phyloP scores from a whole-genome alignment of 2,329 filamentous ascomycete species.

The Fusarium sp. region DNA sequence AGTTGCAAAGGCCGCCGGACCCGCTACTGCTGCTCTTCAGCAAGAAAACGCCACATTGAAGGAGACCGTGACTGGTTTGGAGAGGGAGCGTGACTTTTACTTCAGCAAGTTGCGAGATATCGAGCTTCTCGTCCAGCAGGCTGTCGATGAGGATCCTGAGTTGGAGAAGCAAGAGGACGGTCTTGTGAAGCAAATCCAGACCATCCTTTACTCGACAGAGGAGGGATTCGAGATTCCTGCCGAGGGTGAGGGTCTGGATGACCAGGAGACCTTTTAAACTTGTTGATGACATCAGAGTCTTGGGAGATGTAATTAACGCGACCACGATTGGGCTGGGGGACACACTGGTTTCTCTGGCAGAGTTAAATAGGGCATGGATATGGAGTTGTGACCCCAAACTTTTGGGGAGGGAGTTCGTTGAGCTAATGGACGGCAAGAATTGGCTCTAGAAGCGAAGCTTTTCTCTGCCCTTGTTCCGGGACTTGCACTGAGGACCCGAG shows the following conservation, averaged over 20 bases:
- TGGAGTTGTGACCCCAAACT: conserved; percentile 44
- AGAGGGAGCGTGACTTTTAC: conserved; percentile 98
- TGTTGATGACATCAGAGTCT: conserved; percentile 16
- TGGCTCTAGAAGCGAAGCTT: conserved; percentile 43
- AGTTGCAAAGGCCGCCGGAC: conserved; percentile 60
- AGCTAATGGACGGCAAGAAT: conserved; percentile 27
- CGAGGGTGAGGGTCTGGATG: conserved; percentile 76
- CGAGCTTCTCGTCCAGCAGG: conserved; percentile 91
- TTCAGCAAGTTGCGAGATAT: conserved; percentile 99
- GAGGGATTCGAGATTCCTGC: conserved; percentile 90
- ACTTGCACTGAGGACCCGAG: conserved; percentile 18
- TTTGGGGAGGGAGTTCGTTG: conserved; percentile 32
- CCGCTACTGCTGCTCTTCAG: conserved; percentile 77
- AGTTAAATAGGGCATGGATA: conserved; percentile 39
- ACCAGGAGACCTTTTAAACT: conserved; percentile 81
- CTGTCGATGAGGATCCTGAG: conserved; percentile 91
- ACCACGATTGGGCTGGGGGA: conserved; percentile 40
- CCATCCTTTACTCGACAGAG: conserved; percentile 97
- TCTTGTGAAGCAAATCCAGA: conserved; percentile 94
- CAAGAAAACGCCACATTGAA: conserved; percentile 90
- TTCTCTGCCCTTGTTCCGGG: conserved; percentile 34
- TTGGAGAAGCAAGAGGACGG: conserved; percentile 94
- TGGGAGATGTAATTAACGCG: conserved; percentile 42
- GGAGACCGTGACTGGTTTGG: conserved; percentile 93
- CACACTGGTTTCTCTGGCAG: conserved; percentile 27